Base-by-base conservation (phyloP, 176 grass and related monocot species). In the Musa schizocarpa region DNA sequence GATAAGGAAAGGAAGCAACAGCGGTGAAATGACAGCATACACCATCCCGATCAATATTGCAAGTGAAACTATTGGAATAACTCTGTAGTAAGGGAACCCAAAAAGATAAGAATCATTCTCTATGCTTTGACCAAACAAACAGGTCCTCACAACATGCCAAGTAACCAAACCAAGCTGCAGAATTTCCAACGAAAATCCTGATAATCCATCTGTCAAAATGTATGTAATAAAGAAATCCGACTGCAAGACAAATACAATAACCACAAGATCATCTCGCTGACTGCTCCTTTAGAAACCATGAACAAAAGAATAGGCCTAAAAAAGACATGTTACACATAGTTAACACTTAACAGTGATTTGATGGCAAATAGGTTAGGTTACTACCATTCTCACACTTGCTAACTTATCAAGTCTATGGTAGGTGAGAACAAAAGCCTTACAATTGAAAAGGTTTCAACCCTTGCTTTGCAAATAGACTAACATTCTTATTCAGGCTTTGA, bases 191-290 rank as follows among this genome's bases (percentile, higher is more conserved):
- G 92, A 96, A 82, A 96, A 96, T 73, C 89, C 92, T 75, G 92
- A 92, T 87, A 92, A 89, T 52, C 89, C 89, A 13, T 96, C 85
- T 3, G 92, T 96, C 84, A 92, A 85, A 75, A 96, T 96, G 80
- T 96, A 92, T 53, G 89, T 96, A 77, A 96, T 92, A 75, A 96
- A 96, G 89, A 96, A 96, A 92, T 96, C 85, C 2, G 92, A 96
- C 92, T 89, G 86, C 84, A 85, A 75, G 21, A 57, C 12, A 76
- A 81, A 81, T 13, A 80, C 24, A 1, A 23, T 13, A 63, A 63
- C 9, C 1, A 63, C 62, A 68, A 52, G 8, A 27, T 76, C 1
- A 49, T n/a, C 49, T 50, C 16, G 9, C 13, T 9, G n/a, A 2
- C 27, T 19, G 11, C 50, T 50, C 8, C 43, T 50, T n/a, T 10